A percentile compares a stretch with the other conserved stretches of the same genome.
Conservation (phyloP, 768 basidiomycete genomes). For the Suillus hirtellus region DNA sequence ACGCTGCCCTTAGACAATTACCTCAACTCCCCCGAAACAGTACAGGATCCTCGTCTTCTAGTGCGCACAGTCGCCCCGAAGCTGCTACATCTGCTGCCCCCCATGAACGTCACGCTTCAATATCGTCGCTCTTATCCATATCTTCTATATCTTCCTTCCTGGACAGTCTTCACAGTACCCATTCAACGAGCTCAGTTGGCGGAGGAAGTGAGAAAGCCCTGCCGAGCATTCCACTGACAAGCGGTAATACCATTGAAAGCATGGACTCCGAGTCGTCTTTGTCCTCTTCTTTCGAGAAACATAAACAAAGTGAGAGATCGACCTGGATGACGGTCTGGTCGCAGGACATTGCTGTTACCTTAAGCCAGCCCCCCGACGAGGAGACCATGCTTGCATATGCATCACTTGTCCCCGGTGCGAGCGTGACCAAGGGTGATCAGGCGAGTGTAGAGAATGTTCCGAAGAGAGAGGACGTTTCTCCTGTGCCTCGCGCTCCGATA, state of each 20-base stretch:
- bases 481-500: slow-evolving; percentile 2
- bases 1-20: slow-evolving; percentile 10
- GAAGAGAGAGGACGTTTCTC: slow-evolving; percentile 9
- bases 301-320: slow-evolving; percentile 14
- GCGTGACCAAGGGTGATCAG: slow-evolving; percentile 5
- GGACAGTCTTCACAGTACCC: slow-evolving; percentile 9
- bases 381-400: slow-evolving; percentile 11
- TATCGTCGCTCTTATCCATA: background rate
- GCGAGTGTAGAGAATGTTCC: background rate
- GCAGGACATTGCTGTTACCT: slow-evolving; percentile 44
- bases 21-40: slow-evolving; percentile 12
- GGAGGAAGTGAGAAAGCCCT: slow-evolving; percentile 13
- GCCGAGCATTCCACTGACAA: slow-evolving; percentile 12
- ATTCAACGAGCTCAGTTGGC: slow-evolving; percentile 7
- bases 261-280: background rate
- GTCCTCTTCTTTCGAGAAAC: background rate
- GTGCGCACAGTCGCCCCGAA: background rate
- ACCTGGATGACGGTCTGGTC: slow-evolving; percentile 29
- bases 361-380: slow-evolving; percentile 23
- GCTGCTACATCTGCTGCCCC: background rate
- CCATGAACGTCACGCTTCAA: background rate
- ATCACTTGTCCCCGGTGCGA: slow-evolving; percentile 2
- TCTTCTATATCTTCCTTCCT: slow-evolving; percentile 2
- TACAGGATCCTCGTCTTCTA: background rate
- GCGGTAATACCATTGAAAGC: slow-evolving; percentile 3